A percentile compares a stretch with the other conserved stretches of the same genome.
Conservation (phyloP, 176 grass and related monocot genomes). For the Oryza meridionalis region DNA sequence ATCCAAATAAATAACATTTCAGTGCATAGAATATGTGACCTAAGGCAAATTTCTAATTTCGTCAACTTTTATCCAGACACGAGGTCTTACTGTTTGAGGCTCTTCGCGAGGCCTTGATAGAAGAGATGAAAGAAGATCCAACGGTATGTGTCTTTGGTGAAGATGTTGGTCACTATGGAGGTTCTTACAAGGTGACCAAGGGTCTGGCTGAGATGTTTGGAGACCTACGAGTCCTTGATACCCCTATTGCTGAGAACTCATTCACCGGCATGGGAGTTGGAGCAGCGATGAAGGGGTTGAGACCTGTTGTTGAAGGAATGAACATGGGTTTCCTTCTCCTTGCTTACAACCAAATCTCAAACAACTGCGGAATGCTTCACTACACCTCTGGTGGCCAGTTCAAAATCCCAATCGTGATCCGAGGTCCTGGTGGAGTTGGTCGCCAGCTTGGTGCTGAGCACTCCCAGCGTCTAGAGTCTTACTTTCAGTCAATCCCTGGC, state of each 20-base stretch:
- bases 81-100: conserved; percentile 87
- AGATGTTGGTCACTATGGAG: conserved; percentile 87
- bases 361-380: conserved; percentile 97
- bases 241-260: conserved; percentile 87
- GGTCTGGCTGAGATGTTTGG: conserved; percentile 79
- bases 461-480: conserved; percentile 84
- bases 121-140: conserved; percentile 89
- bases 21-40: background rate
- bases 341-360: conserved; percentile 96
- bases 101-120: conserved; percentile 80
- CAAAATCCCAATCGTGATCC: conserved; percentile 86
- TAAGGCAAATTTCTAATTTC: conserved; percentile 14
- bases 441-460: conserved; percentile 92
- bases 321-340: conserved; percentile 96
- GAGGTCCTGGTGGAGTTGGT: conserved; percentile 85
- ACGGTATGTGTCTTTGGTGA: conserved; percentile 83
- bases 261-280: conserved; percentile 92
- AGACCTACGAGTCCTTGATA: conserved; percentile 90
- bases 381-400: conserved; percentile 96
- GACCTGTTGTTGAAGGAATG: conserved; percentile 88
- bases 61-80: conserved; percentile 51
- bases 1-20: background rate
- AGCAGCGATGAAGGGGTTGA: conserved; percentile 79
- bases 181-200: conserved; percentile 91
- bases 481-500: conserved; percentile 94